Percentiles rank a stretch among this genome's conserved stretches.
phyloP scores from a whole-genome alignment of 2,329 filamentous ascomycete genomes.

The Microcyclospora tardicrescens region DNA sequence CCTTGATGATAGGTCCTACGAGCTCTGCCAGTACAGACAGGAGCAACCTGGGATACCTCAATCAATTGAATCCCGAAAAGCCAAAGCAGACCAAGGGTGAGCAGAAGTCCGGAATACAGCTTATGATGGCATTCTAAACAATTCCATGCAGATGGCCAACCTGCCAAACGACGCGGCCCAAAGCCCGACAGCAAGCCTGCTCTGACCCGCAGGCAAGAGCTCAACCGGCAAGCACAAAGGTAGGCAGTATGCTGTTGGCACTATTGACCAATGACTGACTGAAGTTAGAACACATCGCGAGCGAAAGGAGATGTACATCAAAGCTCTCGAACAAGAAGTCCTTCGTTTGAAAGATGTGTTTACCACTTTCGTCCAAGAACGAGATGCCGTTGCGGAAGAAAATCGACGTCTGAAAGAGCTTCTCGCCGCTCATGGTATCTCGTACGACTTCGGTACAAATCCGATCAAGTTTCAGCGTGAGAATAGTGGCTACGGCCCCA shows the following conservation, averaged over 20 bases:
- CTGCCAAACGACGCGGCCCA: conserved; percentile 78
- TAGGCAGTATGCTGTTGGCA: conserved; percentile 28
- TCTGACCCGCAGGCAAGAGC: conserved; percentile 77
- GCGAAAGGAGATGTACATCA: conserved; percentile 92
- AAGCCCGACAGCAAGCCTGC: conserved; percentile 96
- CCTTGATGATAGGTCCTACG: too few species aligned
- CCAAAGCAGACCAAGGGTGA: conserved; percentile 58
- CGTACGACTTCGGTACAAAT: conserved; percentile 35
- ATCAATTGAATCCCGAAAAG: conserved; percentile 52
- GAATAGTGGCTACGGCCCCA: conserved; percentile 30
- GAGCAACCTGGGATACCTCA: conserved; percentile 39
- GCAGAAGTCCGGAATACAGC: conserved; percentile 7
- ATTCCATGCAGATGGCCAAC: conserved; percentile 56
- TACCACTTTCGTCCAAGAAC: conserved; percentile 59
- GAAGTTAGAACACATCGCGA: conserved; percentile 74
- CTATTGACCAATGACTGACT: not conserved
- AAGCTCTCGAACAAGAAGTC: conserved; percentile 82
- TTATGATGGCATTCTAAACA: not conserved
- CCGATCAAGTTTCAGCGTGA: conserved; percentile 24
- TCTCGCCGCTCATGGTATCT: conserved; percentile 45
- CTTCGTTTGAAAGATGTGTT: conserved; percentile 78
- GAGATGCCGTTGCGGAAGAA: conserved; percentile 62
- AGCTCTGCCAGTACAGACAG: conserved; percentile 2
- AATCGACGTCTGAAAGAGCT: conserved; percentile 61
- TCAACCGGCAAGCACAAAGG: conserved; percentile 94